These are phyloP conservation scores for Boeremia exigua DNA, from an alignment of 2,329 filamentous ascomycete species.

Conservation along the genomic window DNA sequence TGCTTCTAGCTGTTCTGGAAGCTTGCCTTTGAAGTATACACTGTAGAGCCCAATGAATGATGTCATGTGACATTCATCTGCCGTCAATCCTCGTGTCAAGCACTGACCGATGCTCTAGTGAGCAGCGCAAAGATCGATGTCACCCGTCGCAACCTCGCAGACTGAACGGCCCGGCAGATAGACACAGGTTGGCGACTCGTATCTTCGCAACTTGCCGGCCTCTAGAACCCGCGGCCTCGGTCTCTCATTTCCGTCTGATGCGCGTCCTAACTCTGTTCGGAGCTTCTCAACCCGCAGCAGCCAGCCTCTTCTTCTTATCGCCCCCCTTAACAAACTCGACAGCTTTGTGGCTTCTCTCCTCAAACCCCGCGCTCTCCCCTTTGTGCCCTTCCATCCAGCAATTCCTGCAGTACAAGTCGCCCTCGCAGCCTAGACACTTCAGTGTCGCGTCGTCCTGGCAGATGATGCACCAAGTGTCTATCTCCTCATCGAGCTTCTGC, in stretches of 20 bases:
- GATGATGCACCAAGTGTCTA: slow-evolving; percentile 80
- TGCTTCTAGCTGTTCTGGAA: no score
- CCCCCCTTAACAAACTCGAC: slow-evolving; percentile 58
- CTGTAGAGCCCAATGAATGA: no score
- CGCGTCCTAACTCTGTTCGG: not conserved
- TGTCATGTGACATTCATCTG: no score
- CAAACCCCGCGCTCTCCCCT: slow-evolving; percentile 70
- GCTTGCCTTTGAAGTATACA: no score
- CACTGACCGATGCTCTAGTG: no score
- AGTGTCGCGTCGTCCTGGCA: slow-evolving; percentile 80
- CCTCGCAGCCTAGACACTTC: slow-evolving; percentile 73
- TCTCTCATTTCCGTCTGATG: not conserved
- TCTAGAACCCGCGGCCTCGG: no score
- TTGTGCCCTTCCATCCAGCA: slow-evolving; percentile 86
- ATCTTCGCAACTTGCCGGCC: no score
- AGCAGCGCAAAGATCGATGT: no score
- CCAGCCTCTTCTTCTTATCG: slow-evolving; percentile 11
- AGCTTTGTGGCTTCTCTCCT: slow-evolving; percentile 73
- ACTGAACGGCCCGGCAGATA: no score
- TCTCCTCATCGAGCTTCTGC: slow-evolving; percentile 70
- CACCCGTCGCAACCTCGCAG: no score
- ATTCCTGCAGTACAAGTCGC: slow-evolving; percentile 73
- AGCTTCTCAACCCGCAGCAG: slow-evolving; percentile 8
- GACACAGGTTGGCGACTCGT: no score
- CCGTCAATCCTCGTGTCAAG: no score